Evolutionary conservation across 345 rosid species (phyloP).

Genomic region (Linum lewisii): DNA sequence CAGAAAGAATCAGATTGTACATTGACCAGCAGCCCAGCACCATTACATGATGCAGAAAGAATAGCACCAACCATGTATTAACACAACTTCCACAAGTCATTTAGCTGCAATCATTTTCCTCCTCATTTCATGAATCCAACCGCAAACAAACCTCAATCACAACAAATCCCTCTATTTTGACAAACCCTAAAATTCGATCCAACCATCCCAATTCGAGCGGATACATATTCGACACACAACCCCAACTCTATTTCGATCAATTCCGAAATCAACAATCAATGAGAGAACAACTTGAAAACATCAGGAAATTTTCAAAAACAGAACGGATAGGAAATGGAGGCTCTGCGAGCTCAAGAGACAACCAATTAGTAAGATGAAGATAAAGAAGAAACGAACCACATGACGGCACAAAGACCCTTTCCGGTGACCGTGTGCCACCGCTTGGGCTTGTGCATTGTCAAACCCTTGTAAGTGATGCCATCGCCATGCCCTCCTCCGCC

Average conservation of each 20-base stretch:
- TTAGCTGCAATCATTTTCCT: too few species aligned
- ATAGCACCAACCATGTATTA: neutral
- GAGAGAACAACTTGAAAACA: neutral
- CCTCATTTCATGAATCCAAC: neutral
- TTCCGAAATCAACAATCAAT: neutral
- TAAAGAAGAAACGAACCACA: slow-evolving; percentile 41
- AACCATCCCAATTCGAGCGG: neutral
- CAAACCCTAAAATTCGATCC: neutral
- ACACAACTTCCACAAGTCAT: neutral
- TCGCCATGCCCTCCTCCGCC: slow-evolving; percentile 68
- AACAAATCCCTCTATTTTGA: neutral
- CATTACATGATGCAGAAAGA: neutral
- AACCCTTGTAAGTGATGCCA: slow-evolving; percentile 54
- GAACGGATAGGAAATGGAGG: neutral
- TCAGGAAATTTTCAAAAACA: neutral
- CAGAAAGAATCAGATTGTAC: neutral
- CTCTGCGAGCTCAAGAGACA: neutral
- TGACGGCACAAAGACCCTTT: slow-evolving; percentile 80
- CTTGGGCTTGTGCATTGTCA: slow-evolving; percentile 67
- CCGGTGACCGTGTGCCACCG: slow-evolving; percentile 84
- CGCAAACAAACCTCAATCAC: neutral
- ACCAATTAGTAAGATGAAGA: neutral
- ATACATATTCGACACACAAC: neutral
- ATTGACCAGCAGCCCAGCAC: neutral
- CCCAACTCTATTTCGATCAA: neutral